Conservation (phyloP, 805 yeast genomes). For the Yamadazyma olivae region DNA sequence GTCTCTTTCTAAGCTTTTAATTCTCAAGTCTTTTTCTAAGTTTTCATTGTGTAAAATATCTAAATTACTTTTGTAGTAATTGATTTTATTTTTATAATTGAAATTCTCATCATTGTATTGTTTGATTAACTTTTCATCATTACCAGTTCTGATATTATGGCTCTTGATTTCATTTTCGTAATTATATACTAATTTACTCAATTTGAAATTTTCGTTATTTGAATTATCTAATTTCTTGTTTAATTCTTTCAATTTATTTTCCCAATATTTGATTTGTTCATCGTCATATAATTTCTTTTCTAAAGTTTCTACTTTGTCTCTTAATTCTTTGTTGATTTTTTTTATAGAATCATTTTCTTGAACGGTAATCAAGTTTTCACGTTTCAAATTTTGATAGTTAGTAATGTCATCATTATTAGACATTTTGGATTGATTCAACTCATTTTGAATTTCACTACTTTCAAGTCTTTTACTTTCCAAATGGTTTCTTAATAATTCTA, state of each 20-base stretch:
- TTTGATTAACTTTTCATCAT: conserved; percentile 48
- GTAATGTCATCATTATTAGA: conserved; percentile 25
- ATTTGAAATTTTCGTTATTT: conserved; percentile 48
- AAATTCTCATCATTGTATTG: conserved; percentile 59
- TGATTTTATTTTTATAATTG: conserved; percentile 50
- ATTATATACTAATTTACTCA: conserved; percentile 46
- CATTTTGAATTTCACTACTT: conserved; percentile 30
- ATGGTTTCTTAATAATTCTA: conserved; percentile 31
- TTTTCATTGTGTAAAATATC: conserved; percentile 38
- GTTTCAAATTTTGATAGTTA: conserved; percentile 39
- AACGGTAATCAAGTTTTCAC: conserved; percentile 51
- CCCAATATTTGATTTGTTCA: conserved; percentile 61
- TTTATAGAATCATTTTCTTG: conserved; percentile 69
- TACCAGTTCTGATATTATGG: conserved; percentile 48
- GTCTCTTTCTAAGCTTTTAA: conserved; percentile 53
- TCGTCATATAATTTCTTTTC: conserved; percentile 49
- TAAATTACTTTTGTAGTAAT: conserved; percentile 34
- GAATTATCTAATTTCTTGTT: conserved; percentile 49
- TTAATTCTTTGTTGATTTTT: conserved; percentile 52
- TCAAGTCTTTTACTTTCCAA: conserved; percentile 31
- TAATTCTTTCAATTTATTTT: conserved; percentile 49
- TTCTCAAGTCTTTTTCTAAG: conserved; percentile 41
- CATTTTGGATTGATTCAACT: conserved; percentile 29
- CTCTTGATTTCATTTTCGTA: conserved; percentile 56
- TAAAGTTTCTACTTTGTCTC: conserved; percentile 39